Evolutionary conservation across 768 basidiomycete species (phyloP), one percentile per base, ranked within the genome.

Genomic region (Punctularia strigosozonata): DNA sequence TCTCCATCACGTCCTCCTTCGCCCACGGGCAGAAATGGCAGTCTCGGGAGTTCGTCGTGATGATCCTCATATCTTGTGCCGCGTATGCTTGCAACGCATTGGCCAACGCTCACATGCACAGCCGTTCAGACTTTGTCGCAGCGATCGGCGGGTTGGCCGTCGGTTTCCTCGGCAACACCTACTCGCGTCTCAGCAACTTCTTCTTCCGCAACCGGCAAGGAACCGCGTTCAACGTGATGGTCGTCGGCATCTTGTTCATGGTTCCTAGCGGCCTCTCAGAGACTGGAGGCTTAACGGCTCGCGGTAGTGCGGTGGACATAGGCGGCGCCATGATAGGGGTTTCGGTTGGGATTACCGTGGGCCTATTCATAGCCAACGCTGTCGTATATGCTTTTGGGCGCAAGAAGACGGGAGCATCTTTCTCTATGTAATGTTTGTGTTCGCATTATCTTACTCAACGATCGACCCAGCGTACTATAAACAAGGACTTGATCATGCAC

Each of bases 201-300:
- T 87, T 86, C 56, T 85, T 85, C 23, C 68, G 85, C 32, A 72
- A 73, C 50, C 80, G 83, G 69, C 71, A 79, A 3, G 85, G 85
- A 5, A 88, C 85, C 1, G 86, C 86, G 17, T 89, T 89, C 58
- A 86, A 84, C 5, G 77, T 78, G 1, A 90, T 90, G 87, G 83
- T 88, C 21, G 82, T 84, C n/a, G 87, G 85, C 31, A 82, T 91
- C 13, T 58, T 87, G 42, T 85, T 90, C 56, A 62, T 88, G 40
- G 85, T 89, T 30, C 87, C 87, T 13, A 84, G 85, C 38, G 84
- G 86, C 25, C 69, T 88, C 35, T 83, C 87, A 8, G 80, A 84
- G 55, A 82, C 83, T 4, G 84, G 86, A 38, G 86, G 85, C n/a
- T 77, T 89, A 42, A 81, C 81, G 3, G 80, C 80, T 4, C 78